phyloP scores from a whole-genome alignment of 345 rosid genomes.

The Noccaea bulbosa region DNA sequence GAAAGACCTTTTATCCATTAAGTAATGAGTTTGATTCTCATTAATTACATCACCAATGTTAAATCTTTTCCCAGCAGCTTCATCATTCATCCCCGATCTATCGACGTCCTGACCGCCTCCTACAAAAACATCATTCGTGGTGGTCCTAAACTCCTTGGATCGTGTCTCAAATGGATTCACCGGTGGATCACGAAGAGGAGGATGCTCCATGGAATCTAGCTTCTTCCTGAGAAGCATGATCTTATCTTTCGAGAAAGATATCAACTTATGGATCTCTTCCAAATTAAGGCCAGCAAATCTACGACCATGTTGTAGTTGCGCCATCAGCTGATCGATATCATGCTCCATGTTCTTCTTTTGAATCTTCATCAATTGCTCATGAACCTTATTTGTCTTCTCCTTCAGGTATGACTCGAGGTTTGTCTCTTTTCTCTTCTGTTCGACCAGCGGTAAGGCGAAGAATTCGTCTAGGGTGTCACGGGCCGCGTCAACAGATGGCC shows the following conservation, averaged over 20 bases:
- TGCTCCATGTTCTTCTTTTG: not conserved
- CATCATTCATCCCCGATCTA: not conserved
- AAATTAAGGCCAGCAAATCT: not conserved
- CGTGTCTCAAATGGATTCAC: not conserved
- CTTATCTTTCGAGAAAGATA: not conserved
- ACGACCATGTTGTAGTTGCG: not conserved
- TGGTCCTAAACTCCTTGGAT: not conserved
- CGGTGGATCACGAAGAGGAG: not conserved
- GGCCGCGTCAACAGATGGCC: not conserved
- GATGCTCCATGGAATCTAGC: not conserved
- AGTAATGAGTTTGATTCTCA: not conserved
- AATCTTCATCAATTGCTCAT: not conserved
- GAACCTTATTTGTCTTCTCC: not conserved
- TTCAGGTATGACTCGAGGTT: not conserved
- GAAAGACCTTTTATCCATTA: slow-evolving; percentile 21
- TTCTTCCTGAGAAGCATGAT: not conserved
- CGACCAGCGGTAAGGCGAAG: not conserved
- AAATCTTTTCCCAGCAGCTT: not conserved
- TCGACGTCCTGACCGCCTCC: not conserved
- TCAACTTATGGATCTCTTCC: not conserved
- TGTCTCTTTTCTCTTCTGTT: not conserved
- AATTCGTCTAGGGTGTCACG: not conserved
- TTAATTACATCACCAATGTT: not conserved
- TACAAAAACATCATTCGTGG: not conserved
- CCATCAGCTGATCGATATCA: not conserved